Base-by-base conservation (phyloP, 2,329 filamentous ascomycete species). In the Penicillium paneum region DNA sequence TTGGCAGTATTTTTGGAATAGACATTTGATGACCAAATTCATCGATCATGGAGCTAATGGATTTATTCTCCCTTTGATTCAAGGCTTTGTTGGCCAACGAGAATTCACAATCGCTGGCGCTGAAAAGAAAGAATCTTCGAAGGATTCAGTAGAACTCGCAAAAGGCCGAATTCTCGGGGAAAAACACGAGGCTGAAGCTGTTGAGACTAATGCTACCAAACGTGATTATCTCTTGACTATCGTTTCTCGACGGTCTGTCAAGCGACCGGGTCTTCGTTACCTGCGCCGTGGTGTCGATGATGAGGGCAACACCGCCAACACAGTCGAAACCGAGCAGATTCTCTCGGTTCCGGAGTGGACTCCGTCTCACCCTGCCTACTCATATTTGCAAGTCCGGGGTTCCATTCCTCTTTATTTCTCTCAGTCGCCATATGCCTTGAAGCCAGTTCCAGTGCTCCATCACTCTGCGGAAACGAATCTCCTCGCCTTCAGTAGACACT, bases 351-450 rank as follows among this genome's bases (percentile, higher is more conserved):
- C 85, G 2, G 79, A 80, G 1, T 92, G 89, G 85, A 80, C 85
- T 17, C 68, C 80, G 0, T 74, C 79, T 12, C 71, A 75, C 12
- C 90, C 84, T 61, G 79, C 87, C 2, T 89, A 90, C 70, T 96
- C 91, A 0, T 95, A 96, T 64, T 77, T 95, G 3, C 94, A 99
- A 69, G 79, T 91, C 24, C 84, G 94, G 60, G 93, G 92, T 7
- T 97, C 92, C 21, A 96, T 97, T 59, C 94, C 94, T 0, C 74
- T 97, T 0, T 97, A 94, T 77, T 99, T 97, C 69, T 95, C 92
- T 0, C 94, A 99, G 67, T 91, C 89, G 0, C 92, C 93, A 0
- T 97, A 96, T 71, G 91, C 91, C 10, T 84, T 97, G 62, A 97
- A 96, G 68, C 94, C 94, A 0, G 81, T 89, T 11, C 91, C 93